Percentiles rank a stretch among this genome's conserved stretches.
Evolutionary conservation across 768 basidiomycete species (phyloP).

Genomic region (Psilocybe cyanescens): DNA sequence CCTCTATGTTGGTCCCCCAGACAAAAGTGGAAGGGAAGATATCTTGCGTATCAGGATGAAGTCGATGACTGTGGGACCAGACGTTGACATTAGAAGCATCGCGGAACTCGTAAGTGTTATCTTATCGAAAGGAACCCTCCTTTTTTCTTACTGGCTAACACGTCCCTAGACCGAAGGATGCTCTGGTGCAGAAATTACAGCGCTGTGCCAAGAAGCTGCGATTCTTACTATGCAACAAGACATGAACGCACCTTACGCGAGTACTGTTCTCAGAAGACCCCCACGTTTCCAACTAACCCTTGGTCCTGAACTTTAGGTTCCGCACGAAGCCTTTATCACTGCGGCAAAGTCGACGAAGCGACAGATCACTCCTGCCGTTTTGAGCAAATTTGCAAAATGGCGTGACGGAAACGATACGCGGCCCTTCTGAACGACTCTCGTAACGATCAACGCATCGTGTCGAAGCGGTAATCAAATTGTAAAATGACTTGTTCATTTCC

Average conservation of each 20-base stretch:
- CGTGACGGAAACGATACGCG: constrained; percentile 30
- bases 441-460: background rate
- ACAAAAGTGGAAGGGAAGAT: constrained; percentile 76
- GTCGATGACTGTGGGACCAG: constrained; percentile 81
- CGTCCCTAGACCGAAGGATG: constrained; percentile 82
- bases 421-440: constrained; percentile 18
- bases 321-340: constrained; percentile 69
- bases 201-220: constrained; percentile 96
- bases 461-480: background rate
- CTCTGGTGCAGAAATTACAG: constrained; percentile 92
- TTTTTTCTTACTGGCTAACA: constrained; percentile 5
- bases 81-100: constrained; percentile 67
- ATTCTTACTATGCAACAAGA: constrained; percentile 89
- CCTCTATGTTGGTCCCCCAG: constrained; percentile 92
- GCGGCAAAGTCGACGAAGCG: constrained; percentile 74
- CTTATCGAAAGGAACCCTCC: constrained; percentile 1
- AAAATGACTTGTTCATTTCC: background rate
- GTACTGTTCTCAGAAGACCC: constrained; percentile 28
- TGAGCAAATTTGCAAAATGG: constrained; percentile 79
- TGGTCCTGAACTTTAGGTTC: constrained; percentile 54
- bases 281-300: background rate
- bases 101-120: constrained; percentile 63
- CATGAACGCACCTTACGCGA: constrained; percentile 75
- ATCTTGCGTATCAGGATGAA: constrained; percentile 80
- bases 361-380: constrained; percentile 84